These are phyloP conservation scores for Epichloe bromicola DNA, from an alignment of 2,329 filamentous ascomycete genomes.

Conservation along the genomic window DNA sequence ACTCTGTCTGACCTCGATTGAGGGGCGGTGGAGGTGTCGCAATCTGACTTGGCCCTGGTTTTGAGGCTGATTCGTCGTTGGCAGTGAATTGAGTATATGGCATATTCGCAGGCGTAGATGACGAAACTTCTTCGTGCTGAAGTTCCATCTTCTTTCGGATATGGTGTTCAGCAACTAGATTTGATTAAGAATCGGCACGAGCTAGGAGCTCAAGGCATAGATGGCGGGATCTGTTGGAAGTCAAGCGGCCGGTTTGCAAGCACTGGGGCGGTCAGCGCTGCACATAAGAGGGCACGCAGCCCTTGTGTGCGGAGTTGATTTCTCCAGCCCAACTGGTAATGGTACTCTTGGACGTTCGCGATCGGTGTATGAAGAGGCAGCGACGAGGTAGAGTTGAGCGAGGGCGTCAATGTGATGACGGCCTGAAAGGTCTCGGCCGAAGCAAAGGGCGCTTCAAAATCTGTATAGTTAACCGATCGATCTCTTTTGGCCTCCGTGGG, in stretches of 20 bases:
- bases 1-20: conserved; percentile 30
- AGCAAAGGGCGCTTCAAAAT: background rate
- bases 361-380: background rate
- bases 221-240: conserved; percentile 11
- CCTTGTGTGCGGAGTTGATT: background rate
- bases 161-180: background rate
- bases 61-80: background rate
- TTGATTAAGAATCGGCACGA: background rate
- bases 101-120: conserved; percentile 17
- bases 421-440: background rate
- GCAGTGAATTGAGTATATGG: background rate
- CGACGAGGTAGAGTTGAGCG: background rate
- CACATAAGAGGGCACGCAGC: conserved; percentile 6
- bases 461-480: background rate
- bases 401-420: background rate
- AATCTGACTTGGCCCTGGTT: conserved; percentile 20
- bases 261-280: background rate
- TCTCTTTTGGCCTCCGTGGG: background rate
- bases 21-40: conserved; percentile 32
- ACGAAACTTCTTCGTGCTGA: conserved; percentile 11
- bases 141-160: background rate
- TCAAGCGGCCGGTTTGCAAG: background rate
- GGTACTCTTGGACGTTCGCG: background rate
- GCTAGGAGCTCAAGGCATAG: conserved; percentile 6
- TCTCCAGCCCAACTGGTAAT: background rate